Evolutionary conservation across 2,329 filamentous ascomycete species (phyloP), one percentile per base, ranked within the genome.

Genomic region (Fonsecaea nubica): DNA sequence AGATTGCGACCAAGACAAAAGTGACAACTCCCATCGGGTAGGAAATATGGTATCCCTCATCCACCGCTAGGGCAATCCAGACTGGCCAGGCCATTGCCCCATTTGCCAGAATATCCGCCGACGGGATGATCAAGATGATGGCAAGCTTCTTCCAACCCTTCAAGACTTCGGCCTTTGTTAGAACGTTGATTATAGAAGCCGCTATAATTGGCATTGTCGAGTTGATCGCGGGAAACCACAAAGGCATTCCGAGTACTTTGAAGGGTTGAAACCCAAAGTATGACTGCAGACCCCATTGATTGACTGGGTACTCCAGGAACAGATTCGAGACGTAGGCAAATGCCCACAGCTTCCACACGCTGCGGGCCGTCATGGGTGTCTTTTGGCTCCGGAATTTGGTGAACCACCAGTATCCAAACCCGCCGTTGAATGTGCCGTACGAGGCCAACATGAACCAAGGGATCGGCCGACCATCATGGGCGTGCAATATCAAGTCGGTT

Each of bases 51-150:
- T 58, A 58, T 9, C 55, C 58, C 36, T 60, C 15, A 52, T 60
- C 58, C 58, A 60, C 38, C 3, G 58, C 58, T 4, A 60, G n/a
- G 36, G 58, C 58, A 50, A 60, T 60, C 58, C 58, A 60, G n/a
- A 60, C 58, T 40, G 58, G 58, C 58, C 58, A 60, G 12, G 58
- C 58, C 58, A 60, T 60, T 48, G 58, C 58, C 58, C 58, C 58
- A 48, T 60, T 60, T 30, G 58, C 58, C 38, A 60, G 36, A 18
- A 60, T 60, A 48, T 60, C 58, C 10, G 58, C 58, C 38, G 58
- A 60, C 10, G 58, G 58, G 18, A 60, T 60, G 35, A 60, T 60
- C 36, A 60, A 48, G 36, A 35, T 60, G 58, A 60, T 60, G 40
- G 58, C 58, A 52, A 60, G 58, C 18, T 60, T 60, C 58, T 60